Base-by-base conservation (phyloP, 2,329 filamentous ascomycete genomes). In the Penicillium sp. region DNA sequence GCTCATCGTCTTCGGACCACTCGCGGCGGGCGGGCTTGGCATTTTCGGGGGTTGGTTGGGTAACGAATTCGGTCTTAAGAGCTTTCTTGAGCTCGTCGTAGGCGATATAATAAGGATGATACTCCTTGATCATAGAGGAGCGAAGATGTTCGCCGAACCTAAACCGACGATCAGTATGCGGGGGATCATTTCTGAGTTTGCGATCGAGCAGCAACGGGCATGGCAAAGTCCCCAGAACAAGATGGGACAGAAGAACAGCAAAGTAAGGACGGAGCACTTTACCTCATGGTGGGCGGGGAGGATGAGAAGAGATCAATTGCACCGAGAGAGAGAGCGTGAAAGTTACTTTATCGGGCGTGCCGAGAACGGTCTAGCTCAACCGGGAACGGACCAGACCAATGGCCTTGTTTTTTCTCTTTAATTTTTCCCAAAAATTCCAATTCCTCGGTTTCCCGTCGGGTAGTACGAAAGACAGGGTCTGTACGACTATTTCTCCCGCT, bases 61-160 rank as follows among this genome's bases (percentile, higher is more conserved):
- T 68, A 43, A 80, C 77, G 50, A 75, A 84, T 42, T 81, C 77
- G 42, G 77, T 80, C 68, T 90, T 92, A 45, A 98, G 80, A 50
- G 87, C 81, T 51, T 77, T 74, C 71, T 98, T 98, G 33, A 98
- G 77, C 50, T 83, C 85, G 64, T 95, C 89, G 70, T 98, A 98
- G 69, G 87, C 84, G 68, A 98, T 95, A 71, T 98, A 98, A 73
- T 95, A 87, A 82, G 89, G 95, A 65, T 89, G 82, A 71, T 93
- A 98, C 70, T 96, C 89, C 73, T 85, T 88, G 68, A 96, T 94
- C 60, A 95, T 77, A 62, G 89, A 95, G 58, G 87, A 90, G 50
- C 87, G 87, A 59, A 98, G 80, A 75, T 98, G 89, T 69, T 95
- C 86, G 64, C 92, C 92, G 74, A 96, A 98, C 75, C 79, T 82